Percentiles rank a stretch among this genome's conserved stretches.
Conservation (phyloP, 73 alveolate genomes). For the Paramecium tetraurelia region DNA sequence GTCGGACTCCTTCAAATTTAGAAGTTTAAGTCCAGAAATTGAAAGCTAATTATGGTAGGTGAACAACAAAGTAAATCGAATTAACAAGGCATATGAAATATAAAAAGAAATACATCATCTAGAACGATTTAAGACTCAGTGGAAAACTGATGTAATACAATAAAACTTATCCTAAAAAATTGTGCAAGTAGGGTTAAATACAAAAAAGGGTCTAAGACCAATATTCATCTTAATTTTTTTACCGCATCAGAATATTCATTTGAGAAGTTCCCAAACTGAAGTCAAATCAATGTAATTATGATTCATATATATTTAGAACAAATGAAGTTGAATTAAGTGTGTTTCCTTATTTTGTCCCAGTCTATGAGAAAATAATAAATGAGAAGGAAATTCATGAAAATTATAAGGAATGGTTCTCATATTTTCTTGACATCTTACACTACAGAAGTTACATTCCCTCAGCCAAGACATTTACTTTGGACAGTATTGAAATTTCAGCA, state of each 20-base stretch:
- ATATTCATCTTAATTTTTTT: neutral
- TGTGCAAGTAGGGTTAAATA: neutral
- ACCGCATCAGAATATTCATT: neutral
- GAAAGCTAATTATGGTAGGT: neutral
- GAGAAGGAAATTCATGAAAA: neutral
- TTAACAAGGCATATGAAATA: conserved; percentile 19
- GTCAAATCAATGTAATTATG: neutral
- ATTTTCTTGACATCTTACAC: neutral
- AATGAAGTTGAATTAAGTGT: neutral
- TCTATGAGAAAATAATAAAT: conserved; percentile 12
- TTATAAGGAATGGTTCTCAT: neutral
- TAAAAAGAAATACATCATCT: conserved; percentile 1
- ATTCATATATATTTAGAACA: neutral
- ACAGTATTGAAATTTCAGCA: neutral
- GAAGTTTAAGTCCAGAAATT: conserved; percentile 10
- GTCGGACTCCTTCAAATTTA: neutral
- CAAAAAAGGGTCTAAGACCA: neutral
- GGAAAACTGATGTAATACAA: neutral
- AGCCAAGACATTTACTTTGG: neutral
- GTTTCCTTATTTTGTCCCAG: neutral
- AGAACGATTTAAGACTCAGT: conserved; percentile 7
- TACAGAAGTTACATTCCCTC: neutral
- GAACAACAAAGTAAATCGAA: neutral
- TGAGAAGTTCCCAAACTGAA: conserved; percentile 28
- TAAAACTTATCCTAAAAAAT: neutral